These are phyloP conservation scores for Rhynchospora tenuis DNA, from an alignment of 176 grass and related monocot species.

Conservation along the genomic window DNA sequence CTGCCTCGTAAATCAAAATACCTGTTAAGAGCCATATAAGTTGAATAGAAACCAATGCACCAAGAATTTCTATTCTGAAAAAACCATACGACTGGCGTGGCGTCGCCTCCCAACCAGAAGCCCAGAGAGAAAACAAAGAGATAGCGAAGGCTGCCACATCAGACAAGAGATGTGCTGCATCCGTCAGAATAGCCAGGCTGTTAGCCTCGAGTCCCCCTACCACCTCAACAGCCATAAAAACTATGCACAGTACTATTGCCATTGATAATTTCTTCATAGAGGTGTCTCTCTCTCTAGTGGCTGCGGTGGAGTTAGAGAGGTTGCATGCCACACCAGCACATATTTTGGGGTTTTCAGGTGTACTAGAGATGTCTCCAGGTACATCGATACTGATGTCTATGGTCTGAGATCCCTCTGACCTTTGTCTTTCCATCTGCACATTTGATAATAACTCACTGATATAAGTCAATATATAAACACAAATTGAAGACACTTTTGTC, in stretches of 20 bases:
- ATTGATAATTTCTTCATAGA: conserved; percentile 32
- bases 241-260: conserved; percentile 21
- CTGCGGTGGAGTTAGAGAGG: conserved; percentile 20
- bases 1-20: conserved; percentile 29
- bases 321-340: conserved; percentile 22
- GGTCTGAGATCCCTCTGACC: conserved; percentile 21
- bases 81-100: conserved; percentile 40
- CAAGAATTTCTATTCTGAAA: conserved; percentile 37
- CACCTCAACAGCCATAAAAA: conserved; percentile 37
- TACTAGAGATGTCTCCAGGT: background rate
- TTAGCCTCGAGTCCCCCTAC: conserved; percentile 39
- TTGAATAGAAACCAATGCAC: conserved; percentile 35
- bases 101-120: conserved; percentile 38
- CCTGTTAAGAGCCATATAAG: conserved; percentile 38
- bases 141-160: conserved; percentile 44
- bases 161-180: conserved; percentile 34
- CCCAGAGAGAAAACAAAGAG: conserved; percentile 40
- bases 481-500: background rate
- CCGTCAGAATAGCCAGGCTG: conserved; percentile 37
- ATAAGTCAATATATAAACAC: background rate
- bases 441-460: background rate
- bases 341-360: conserved; percentile 21
- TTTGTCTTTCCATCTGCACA: conserved; percentile 32
- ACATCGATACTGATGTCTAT: conserved; percentile 29
- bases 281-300: conserved; percentile 21